Evolutionary conservation across 805 yeast species (phyloP).

Genomic region (Maudiozyma barnettii): DNA sequence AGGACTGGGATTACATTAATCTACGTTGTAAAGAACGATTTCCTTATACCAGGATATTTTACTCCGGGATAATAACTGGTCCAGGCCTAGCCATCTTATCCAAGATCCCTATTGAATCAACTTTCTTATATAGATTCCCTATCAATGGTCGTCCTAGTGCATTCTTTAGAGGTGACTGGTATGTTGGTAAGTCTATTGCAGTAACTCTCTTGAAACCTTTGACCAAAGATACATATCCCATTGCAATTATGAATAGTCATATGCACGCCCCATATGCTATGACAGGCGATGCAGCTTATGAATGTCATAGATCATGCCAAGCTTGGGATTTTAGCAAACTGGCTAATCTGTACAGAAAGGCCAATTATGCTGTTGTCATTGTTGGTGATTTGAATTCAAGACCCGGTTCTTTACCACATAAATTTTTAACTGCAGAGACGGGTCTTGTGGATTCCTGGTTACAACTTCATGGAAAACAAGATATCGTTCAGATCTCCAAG

Average conservation of each 20-base stretch:
- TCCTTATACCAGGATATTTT: constrained; percentile 62
- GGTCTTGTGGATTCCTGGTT: constrained; percentile 79
- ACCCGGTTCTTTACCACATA: constrained; percentile 78
- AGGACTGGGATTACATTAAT: constrained; percentile 67
- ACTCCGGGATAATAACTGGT: constrained; percentile 80
- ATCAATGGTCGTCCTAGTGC: constrained; percentile 93
- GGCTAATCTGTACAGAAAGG: constrained; percentile 47
- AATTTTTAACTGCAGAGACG: constrained; percentile 59
- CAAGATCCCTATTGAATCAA: constrained; percentile 68
- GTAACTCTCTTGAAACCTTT: constrained; percentile 57
- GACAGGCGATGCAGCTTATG: constrained; percentile 79
- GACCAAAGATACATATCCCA: constrained; percentile 37
- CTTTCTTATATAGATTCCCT: constrained; percentile 77
- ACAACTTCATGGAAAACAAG: constrained; percentile 43
- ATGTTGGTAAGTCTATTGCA: constrained; percentile 84
- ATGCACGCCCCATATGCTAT: constrained; percentile 93
- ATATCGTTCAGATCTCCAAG: constrained; percentile 33
- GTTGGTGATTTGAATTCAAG: constrained; percentile 90
- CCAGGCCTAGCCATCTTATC: constrained; percentile 88
- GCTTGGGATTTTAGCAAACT: constrained; percentile 89
- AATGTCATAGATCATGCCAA: constrained; percentile 85
- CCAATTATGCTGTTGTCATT: constrained; percentile 78
- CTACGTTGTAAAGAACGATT: constrained; percentile 35
- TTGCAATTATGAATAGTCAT: constrained; percentile 83
- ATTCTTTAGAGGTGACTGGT: constrained; percentile 92